A percentile compares a stretch with the other conserved stretches of the same genome.
Conservation (phyloP, 2,329 filamentous ascomycete genomes). For the Colletotrichum chlorophyti region DNA sequence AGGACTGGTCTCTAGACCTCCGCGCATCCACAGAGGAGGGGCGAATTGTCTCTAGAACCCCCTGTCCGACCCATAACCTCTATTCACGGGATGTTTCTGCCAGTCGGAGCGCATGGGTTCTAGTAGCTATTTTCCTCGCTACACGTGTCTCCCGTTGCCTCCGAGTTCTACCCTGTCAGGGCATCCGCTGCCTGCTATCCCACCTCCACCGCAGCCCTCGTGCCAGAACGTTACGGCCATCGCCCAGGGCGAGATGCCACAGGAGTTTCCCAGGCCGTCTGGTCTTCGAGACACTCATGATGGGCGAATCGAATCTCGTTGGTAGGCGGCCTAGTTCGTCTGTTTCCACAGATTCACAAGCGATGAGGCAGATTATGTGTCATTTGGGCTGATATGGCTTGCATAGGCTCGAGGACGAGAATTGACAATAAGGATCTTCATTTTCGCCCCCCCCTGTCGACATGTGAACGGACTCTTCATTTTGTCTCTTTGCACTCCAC, state of each 20-base stretch:
- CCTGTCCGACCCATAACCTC: background rate
- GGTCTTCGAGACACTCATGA: background rate
- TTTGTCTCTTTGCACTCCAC: slow-evolving; percentile 9
- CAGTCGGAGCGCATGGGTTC: slow-evolving; percentile 11
- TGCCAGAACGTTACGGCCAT: background rate
- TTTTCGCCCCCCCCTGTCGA: slow-evolving; percentile 3
- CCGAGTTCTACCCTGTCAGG: slow-evolving; percentile 6
- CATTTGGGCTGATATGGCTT: slow-evolving; percentile 23
- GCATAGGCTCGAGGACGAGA: slow-evolving; percentile 6
- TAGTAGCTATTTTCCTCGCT: slow-evolving; percentile 14
- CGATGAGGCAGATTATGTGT: slow-evolving; percentile 25
- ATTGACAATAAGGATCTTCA: slow-evolving; percentile 7
- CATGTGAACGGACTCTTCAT: slow-evolving; percentile 19
- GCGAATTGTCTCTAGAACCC: background rate
- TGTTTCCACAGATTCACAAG: slow-evolving; percentile 24
- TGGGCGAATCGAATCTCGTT: slow-evolving; percentile 14
- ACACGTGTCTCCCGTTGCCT: slow-evolving; percentile 18
- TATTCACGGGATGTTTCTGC: slow-evolving; percentile 23
- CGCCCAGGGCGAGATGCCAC: background rate
- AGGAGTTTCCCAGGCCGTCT: slow-evolving; percentile 4
- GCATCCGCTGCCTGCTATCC: background rate
- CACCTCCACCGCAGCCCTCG: slow-evolving; percentile 1
- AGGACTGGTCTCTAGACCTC: slow-evolving; percentile 2
- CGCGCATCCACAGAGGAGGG: background rate
- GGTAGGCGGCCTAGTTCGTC: slow-evolving; percentile 22